These are phyloP conservation scores for Mortierella sp. DNA, from an alignment of 371 early-diverging fungal species.

Conservation along the genomic window DNA sequence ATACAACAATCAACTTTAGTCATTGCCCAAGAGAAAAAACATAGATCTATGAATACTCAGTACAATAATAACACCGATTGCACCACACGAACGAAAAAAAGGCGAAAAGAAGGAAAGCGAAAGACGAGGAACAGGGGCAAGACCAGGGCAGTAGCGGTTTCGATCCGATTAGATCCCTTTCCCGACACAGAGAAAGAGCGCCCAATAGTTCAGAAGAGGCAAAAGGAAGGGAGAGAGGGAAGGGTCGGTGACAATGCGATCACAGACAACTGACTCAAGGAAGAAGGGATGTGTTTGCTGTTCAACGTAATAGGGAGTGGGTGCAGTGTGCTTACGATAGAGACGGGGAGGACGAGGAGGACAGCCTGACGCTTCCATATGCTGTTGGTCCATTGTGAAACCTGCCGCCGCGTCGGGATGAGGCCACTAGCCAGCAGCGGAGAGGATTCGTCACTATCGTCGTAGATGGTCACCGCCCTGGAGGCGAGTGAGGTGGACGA, in stretches of 20 bases:
- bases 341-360: slow-evolving; percentile 61
- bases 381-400: slow-evolving; percentile 64
- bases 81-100: background rate
- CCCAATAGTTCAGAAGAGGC: background rate
- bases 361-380: slow-evolving; percentile 61
- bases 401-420: slow-evolving; percentile 59
- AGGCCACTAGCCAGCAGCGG: slow-evolving; percentile 59
- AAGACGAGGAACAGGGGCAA: background rate
- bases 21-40: background rate
- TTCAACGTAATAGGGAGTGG: background rate
- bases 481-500: slow-evolving; percentile 57
- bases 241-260: background rate
- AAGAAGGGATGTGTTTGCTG: background rate
- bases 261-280: background rate
- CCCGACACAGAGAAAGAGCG: background rate
- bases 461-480: slow-evolving; percentile 56
- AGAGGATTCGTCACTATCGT: slow-evolving; percentile 59
- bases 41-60: background rate
- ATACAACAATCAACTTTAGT: background rate
- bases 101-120: background rate
- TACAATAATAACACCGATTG: background rate
- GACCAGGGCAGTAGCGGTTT: slow-evolving; percentile 6
- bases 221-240: background rate
- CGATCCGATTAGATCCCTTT: slow-evolving; percentile 13
- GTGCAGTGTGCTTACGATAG: slow-evolving; percentile 51